phyloP scores from a whole-genome alignment of 1,139 yeast species.

The Suhomyces ambrosiae region DNA sequence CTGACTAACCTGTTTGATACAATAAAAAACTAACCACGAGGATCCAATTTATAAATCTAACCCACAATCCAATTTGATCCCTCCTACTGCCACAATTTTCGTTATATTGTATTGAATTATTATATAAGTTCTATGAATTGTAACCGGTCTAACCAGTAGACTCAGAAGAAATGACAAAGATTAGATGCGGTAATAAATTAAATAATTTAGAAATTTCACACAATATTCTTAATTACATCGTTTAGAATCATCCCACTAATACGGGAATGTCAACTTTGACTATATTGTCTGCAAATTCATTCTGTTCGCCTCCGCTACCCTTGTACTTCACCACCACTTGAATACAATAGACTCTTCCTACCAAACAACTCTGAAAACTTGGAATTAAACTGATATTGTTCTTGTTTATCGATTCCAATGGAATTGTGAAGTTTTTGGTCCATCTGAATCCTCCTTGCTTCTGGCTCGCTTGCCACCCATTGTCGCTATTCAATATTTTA shows the following conservation, averaged over 20 bases:
- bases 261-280: slow-evolving; percentile 46
- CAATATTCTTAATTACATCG: no score
- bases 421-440: slow-evolving; percentile 33
- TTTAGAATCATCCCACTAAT: slow-evolving; percentile 47
- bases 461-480: slow-evolving; percentile 35
- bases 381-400: slow-evolving; percentile 45
- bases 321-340: slow-evolving; percentile 43
- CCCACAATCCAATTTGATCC: no score
- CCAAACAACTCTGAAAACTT: slow-evolving; percentile 46
- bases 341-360: slow-evolving; percentile 45
- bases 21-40: no score
- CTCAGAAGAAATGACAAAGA: not conserved
- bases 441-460: slow-evolving; percentile 25
- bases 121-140: not conserved
- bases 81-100: no score
- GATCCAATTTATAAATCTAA: no score
- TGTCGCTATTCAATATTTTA: slow-evolving; percentile 24
- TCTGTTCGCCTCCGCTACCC: slow-evolving; percentile 39
- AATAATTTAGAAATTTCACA: no score
- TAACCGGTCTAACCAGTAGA: slow-evolving; percentile 1
- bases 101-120: no score
- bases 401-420: slow-evolving; percentile 37
- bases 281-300: slow-evolving; percentile 38
- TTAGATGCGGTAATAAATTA: no score
- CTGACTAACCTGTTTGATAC: no score